Base-by-base conservation (phyloP, 176 grass and related monocot genomes). In the Poa annua region DNA sequence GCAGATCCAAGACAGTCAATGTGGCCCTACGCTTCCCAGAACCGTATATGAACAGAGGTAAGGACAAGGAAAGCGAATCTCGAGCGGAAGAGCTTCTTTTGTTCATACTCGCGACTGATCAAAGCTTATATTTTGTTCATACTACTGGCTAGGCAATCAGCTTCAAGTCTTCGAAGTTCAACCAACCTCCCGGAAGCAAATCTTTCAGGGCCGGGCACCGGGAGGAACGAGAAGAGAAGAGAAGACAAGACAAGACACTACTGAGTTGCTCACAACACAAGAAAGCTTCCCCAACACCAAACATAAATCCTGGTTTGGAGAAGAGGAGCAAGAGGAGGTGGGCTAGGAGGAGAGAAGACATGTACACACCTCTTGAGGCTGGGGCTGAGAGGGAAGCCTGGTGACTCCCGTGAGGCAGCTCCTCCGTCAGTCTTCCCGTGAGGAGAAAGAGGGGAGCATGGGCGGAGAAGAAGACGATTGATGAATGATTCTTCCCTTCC, bases 1-100 rank as follows among this genome's bases (percentile, higher is more conserved):
- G 74, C 79, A 50, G 73, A 86, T 78, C 72, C 83, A 33, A 34
- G 14, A 21, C 38, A 56, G 71, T 73, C 45, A 47, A 49, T 33
- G 53, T 22, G 59, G 59, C 11, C 44, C 21, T 22, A 71, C 11
- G 21, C 68, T 17, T 41, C 29, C 38, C 2, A 64, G 15, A 61
- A 54, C 6, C 22, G 22, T 17, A 38, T 17, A 81, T 33, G 20
- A 68, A n/a, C 57, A 26, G 4, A 54, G 9, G 49, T 39, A 48
- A 26, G 9, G 66, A 44, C 32, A 16, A 19, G 16, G 71, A 50
- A 60, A 84, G 45, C 76, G 65, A 80, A 68, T 80, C 87, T 68
- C n/a, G 51, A 68, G 69, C 51, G 50, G 49, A 39, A 16, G 11
- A 71, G 16, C 24, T 57, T 5, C 4, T 33, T 22, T 1, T 39